Evolutionary conservation across 306 rosid genomes (phyloP).

Genomic region (Castanea sativa): DNA sequence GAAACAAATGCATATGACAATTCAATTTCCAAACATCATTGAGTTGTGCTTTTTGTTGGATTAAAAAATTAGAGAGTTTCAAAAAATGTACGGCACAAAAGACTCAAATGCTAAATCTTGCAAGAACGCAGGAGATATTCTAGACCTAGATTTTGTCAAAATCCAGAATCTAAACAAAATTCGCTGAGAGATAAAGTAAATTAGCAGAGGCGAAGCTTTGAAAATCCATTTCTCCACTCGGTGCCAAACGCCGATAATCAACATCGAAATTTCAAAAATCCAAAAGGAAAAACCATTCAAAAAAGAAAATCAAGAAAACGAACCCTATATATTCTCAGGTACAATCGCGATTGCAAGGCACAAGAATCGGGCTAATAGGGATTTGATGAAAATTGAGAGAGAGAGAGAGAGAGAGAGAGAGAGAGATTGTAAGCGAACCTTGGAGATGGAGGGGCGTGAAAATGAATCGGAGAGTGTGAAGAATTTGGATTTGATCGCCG

Average conservation of each 20-base stretch:
- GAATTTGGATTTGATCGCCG: background rate
- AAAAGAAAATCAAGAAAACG: too few relatives aligned
- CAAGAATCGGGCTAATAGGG: background rate
- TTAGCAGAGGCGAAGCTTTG: too few relatives aligned
- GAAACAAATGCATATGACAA: background rate
- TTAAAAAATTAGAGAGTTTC: background rate
- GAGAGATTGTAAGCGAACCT: background rate
- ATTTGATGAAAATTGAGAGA: background rate
- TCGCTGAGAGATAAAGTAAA: too few relatives aligned
- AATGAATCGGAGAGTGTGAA: background rate
- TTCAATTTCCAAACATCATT: background rate
- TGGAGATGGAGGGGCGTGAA: background rate
- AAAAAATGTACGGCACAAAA: too few relatives aligned
- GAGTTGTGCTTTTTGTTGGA: background rate
- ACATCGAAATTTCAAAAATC: too few relatives aligned
- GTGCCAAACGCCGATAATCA: too few relatives aligned
- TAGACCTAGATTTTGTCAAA: background rate
- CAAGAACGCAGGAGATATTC: background rate
- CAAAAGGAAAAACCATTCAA: too few relatives aligned
- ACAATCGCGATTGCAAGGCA: background rate
- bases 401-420: background rate
- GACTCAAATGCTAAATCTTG: too few relatives aligned
- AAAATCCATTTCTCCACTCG: too few relatives aligned
- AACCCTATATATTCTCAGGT: too few relatives aligned
- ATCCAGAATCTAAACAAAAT: background rate